phyloP scores from a whole-genome alignment of 768 basidiomycete species.

The Amanita muscaria region DNA sequence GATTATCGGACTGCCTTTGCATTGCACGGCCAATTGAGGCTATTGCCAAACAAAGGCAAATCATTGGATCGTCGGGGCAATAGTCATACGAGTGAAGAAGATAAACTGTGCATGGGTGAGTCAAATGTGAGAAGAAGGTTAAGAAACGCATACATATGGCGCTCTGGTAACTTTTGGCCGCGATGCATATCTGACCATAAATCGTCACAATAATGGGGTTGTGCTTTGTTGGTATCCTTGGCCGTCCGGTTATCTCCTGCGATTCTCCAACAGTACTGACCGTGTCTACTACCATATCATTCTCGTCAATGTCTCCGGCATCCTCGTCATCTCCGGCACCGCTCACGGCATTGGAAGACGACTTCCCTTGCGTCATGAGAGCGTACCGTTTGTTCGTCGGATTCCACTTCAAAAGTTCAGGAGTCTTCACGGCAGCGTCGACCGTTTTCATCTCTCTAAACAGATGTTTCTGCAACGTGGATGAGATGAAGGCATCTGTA shows the following conservation, averaged over 20 bases:
- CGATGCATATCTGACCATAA: slow-evolving; percentile 81
- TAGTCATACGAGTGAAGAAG: slow-evolving; percentile 83
- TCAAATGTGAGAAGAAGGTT: neutral
- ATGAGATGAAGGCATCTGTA: slow-evolving; percentile 69
- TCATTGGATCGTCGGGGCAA: slow-evolving; percentile 73
- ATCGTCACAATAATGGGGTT: slow-evolving; percentile 64
- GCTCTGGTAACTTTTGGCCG: slow-evolving; percentile 81
- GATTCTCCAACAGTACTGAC: slow-evolving; percentile 1
- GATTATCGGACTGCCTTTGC: slow-evolving; percentile 91
- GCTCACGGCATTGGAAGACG: slow-evolving; percentile 10
- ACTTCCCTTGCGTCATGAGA: slow-evolving; percentile 29
- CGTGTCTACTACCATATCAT: slow-evolving; percentile 17
- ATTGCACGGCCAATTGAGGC: slow-evolving; percentile 85
- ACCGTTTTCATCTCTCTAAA: slow-evolving; percentile 69
- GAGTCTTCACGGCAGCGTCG: slow-evolving; percentile 57
- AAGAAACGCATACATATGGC: slow-evolving; percentile 66
- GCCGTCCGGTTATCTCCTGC: slow-evolving; percentile 6
- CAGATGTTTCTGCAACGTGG: slow-evolving; percentile 76
- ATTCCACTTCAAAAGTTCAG: slow-evolving; percentile 57
- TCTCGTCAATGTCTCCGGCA: slow-evolving; percentile 26
- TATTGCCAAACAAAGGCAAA: slow-evolving; percentile 76
- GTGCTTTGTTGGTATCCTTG: slow-evolving; percentile 53
- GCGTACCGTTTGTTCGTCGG: slow-evolving; percentile 48
- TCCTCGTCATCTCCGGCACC: slow-evolving; percentile 29
- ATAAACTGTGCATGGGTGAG: slow-evolving; percentile 54